Evolutionary conservation across 1,284 basidiomycete genomes (phyloP), one percentile per base, ranked within the genome.

Genomic region (Salmacisia buchloeana): DNA sequence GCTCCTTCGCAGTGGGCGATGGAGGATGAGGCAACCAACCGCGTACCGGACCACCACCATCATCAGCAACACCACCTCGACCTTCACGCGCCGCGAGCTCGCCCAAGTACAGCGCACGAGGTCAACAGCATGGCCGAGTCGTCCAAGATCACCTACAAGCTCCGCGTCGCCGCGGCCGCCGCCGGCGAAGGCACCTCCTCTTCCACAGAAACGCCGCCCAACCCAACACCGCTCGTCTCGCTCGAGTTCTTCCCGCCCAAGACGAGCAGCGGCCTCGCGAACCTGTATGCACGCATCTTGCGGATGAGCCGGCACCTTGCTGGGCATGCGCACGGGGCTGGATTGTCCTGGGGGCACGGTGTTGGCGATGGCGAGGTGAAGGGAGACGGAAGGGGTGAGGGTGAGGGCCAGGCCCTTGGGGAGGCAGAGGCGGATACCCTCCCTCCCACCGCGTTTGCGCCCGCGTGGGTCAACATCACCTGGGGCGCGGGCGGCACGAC

Each of bases 401-500:
- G 1, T n/a, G n/a, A n/a, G n/a, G n/a, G n/a, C n/a, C n/a, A n/a
- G n/a, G n/a, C n/a, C n/a, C n/a, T n/a, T n/a, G n/a, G n/a, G n/a
- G n/a, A n/a, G n/a, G n/a, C n/a, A n/a, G n/a, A n/a, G n/a, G n/a
- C n/a, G n/a, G n/a, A n/a, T n/a, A n/a, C n/a, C n/a, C n/a, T n/a
- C n/a, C n/a, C n/a, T 54, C 12, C 39, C 15, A 43, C 39, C 29
- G n/a, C 45, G 18, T 27, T 15, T 13, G 13, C 43, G 2, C 77
- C 77, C 0, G 67, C 65, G 31, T 79, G 77, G 77, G 69, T 75
- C 34, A 92, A 89, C 73, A 85, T 97, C 38, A 97, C 94, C 72
- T 97, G 94, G 94, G 94, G 94, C 58, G 92, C 94, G 0, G 92
- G 94, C n/a, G 94, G 96, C 0, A 87, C 88, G 6, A 98, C 96